Conservation (phyloP, 441 rosid genomes). For the Syzygium malaccense region DNA sequence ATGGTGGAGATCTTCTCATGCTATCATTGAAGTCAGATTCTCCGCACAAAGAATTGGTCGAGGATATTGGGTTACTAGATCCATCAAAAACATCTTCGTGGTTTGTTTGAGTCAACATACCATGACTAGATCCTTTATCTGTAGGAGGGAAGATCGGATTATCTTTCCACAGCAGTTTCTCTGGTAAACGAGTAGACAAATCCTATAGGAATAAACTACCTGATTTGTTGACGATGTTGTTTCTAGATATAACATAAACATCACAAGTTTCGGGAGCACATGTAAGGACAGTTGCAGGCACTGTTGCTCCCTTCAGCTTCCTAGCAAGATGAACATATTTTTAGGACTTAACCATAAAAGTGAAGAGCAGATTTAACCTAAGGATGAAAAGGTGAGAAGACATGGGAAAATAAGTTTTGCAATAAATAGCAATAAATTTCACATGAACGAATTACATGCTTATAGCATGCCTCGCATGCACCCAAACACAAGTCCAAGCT, state of each 20-base stretch:
- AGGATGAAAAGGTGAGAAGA: not conserved
- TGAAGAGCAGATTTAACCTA: not conserved
- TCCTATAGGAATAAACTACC: conserved; percentile 7
- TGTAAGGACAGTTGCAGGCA: conserved; percentile 44
- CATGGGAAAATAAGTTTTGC: not conserved
- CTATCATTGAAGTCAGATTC: conserved; percentile 22
- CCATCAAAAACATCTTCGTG: conserved; percentile 22
- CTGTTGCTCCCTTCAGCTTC: conserved; percentile 45
- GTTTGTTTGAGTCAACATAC: conserved; percentile 21
- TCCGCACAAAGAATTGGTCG: conserved; percentile 21
- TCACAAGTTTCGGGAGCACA: conserved; percentile 45
- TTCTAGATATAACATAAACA: conserved; percentile 42
- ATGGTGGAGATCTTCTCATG: conserved; percentile 22
- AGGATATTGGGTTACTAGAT: conserved; percentile 17
- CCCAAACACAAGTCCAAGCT: not conserved
- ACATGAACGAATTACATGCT: not conserved
- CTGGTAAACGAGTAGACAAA: not conserved
- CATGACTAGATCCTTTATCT: conserved; percentile 27
- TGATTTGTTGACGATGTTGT: conserved; percentile 37
- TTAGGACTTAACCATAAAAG: not conserved
- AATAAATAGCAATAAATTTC: not conserved
- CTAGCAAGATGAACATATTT: conserved; percentile 11
- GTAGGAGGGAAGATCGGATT: not conserved
- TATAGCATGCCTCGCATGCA: not conserved
- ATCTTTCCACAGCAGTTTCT: not conserved